Percentiles rank a stretch among this genome's conserved stretches.
phyloP scores from a whole-genome alignment of 2,329 filamentous ascomycete species.

The Fusarium concolor region DNA sequence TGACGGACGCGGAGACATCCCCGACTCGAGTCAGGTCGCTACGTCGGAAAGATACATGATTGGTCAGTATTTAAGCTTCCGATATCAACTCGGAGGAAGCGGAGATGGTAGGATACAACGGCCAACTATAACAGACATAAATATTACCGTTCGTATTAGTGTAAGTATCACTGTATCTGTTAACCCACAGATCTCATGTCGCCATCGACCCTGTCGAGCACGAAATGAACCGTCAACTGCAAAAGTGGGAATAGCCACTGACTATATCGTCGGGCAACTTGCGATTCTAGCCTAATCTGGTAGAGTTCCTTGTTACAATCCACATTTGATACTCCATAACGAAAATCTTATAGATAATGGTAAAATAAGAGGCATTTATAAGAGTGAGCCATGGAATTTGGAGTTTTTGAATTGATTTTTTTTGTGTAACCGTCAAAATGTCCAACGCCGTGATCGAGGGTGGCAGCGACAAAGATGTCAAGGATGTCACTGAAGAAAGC shows the following conservation, averaged over 20 bases:
- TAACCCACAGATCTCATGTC: slow-evolving; percentile 34
- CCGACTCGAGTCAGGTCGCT: slow-evolving; percentile 3
- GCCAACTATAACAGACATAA: not conserved
- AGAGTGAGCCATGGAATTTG: not conserved
- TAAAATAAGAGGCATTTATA: slow-evolving; percentile 4
- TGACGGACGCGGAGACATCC: slow-evolving; percentile 27
- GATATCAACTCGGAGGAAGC: slow-evolving; percentile 15
- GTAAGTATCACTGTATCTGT: too few species aligned
- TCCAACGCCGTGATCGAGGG: slow-evolving; percentile 19
- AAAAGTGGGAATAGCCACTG: slow-evolving; percentile 24
- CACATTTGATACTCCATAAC: slow-evolving; percentile 23
- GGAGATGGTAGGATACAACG: not conserved
- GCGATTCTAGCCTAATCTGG: slow-evolving; percentile 34
- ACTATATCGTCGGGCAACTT: slow-evolving; percentile 24
- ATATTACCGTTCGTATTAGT: too few species aligned
- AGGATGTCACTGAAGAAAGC: slow-evolving; percentile 25
- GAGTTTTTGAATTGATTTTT: not conserved
- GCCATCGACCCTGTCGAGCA: slow-evolving; percentile 39
- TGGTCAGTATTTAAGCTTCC: slow-evolving; percentile 19
- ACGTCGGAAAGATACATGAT: slow-evolving; percentile 21
- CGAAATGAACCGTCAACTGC: slow-evolving; percentile 22
- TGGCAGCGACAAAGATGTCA: slow-evolving; percentile 31
- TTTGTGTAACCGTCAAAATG: slow-evolving; percentile 19
- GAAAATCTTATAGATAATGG: slow-evolving; percentile 5
- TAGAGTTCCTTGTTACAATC: slow-evolving; percentile 14